A percentile compares a stretch with the other conserved stretches of the same genome.
These are phyloP conservation scores for Roridomyces roridus DNA, from an alignment of 768 basidiomycete genomes.

Conservation along the genomic window DNA sequence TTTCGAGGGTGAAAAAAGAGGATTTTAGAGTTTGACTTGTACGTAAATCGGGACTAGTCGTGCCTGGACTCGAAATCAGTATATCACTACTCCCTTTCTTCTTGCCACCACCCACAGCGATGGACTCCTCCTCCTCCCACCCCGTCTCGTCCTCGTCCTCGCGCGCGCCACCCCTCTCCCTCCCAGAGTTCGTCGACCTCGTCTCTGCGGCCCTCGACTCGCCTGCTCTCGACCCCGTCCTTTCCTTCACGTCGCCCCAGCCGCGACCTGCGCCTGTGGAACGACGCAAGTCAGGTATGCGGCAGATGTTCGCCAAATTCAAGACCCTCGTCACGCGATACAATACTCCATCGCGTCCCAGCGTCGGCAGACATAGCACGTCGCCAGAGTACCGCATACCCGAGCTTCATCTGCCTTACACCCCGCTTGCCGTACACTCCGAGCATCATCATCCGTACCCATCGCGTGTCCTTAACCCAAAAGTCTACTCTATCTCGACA, in stretches of 20 bases:
- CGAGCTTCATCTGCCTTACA: conserved; percentile 3
- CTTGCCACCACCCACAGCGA: not conserved
- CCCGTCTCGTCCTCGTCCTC: not conserved
- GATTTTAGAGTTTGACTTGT: no score
- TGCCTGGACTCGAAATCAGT: no score
- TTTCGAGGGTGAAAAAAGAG: no score
- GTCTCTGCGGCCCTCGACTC: conserved; percentile 20
- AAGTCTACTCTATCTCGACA: not conserved
- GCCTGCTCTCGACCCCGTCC: not conserved
- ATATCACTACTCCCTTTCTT: not conserved
- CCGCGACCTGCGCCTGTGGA: not conserved
- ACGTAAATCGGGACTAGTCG: no score
- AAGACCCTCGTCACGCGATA: conserved; percentile 6
- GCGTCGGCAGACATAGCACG: no score
- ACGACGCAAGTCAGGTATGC: conserved; percentile 1
- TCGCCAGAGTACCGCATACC: conserved; percentile 13
- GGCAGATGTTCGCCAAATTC: conserved; percentile 8
- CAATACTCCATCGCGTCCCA: not conserved
- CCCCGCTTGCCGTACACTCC: conserved; percentile 12
- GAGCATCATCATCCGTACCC: conserved; percentile 1
- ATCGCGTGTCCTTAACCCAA: not conserved
- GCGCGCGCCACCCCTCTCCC: conserved; percentile 17
- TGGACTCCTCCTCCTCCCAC: no score
- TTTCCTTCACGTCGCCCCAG: not conserved
- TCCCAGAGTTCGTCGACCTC: conserved; percentile 17